Evolutionary conservation across 2,329 filamentous ascomycete genomes (phyloP).

Genomic region (Mycogone perniciosa): DNA sequence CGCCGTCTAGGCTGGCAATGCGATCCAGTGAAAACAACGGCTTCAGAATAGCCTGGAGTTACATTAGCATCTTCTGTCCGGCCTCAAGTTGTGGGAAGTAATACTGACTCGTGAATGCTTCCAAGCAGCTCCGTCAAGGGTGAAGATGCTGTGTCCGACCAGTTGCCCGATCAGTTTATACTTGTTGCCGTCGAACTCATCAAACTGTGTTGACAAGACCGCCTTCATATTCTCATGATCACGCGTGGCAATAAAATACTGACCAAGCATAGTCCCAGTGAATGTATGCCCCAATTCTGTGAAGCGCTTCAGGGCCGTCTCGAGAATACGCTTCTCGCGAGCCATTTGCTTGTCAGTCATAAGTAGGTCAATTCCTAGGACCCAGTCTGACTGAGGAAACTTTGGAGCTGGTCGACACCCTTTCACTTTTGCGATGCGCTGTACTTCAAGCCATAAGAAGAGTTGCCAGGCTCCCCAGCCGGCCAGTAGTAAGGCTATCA

Average conservation of each 20-base stretch:
- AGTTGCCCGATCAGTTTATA: background rate
- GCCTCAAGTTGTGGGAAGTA: too few species aligned
- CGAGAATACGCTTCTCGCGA: background rate
- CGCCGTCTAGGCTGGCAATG: too few species aligned
- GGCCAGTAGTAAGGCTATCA: too few species aligned
- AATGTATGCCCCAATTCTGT: constrained; percentile 1
- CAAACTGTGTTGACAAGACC: background rate
- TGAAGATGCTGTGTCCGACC: constrained; percentile 3
- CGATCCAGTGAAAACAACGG: too few species aligned
- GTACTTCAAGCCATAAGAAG: too few species aligned
- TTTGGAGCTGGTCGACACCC: too few species aligned
- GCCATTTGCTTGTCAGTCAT: too few species aligned
- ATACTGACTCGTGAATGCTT: constrained; percentile 1
- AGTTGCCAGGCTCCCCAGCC: too few species aligned
- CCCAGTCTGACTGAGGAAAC: too few species aligned
- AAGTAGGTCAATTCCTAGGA: too few species aligned
- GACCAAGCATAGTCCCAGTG: background rate
- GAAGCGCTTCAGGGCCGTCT: constrained; percentile 1
- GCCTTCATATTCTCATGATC: constrained; percentile 7
- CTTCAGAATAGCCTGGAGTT: background rate
- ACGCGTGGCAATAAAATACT: background rate
- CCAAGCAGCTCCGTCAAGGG: background rate
- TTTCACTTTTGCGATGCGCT: too few species aligned
- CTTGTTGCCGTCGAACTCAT: background rate
- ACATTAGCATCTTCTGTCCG: background rate